Base-by-base conservation (phyloP, 2,329 filamentous ascomycete species). In the Daldinia sp. region DNA sequence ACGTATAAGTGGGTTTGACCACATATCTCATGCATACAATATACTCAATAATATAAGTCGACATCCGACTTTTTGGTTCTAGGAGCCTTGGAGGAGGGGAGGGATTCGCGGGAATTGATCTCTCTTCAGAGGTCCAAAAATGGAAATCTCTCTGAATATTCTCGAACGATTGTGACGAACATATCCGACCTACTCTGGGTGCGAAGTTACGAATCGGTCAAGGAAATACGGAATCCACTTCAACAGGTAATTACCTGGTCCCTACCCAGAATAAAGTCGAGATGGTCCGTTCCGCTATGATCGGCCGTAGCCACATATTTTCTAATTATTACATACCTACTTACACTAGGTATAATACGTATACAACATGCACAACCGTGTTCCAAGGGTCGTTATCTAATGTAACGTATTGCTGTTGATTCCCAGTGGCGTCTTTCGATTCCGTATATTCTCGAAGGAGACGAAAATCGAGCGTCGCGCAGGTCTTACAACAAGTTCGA, bases 261-360 rank as follows among this genome's bases (percentile, higher is more conserved):
- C 57, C 50, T 61, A 27, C 41, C 34, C 17, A 35, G 41, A 56
- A 54, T 25, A 64, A 48, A 49, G 45, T 67, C 49, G 51, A 58
- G 39, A 64, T 64, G 64, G 58, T 59, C 64, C 64, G 64, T 67
- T 64, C 64, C 61, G 64, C 58, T 60, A 48, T 47, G 63, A 63
- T 63, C 63, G 51, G 49, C 63, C 57, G 64, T 61, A 67, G 58
- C 58, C 47, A 61, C 57, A 57, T 54, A 53, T 39, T 48, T n/a
- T 55, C 29, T 50, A 29, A 58, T 58, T 64, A 58, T 54, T 64
- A 58, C 58, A 58, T 47, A 47, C 48, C 19, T 27, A 17, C 17
- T 7, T 49, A 47, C 6, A n/a, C 9, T 47, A 48, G 13, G n/a
- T 35, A 39, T 15, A 8, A 9, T 19, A 32, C n/a, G 4, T 21